Conservation (phyloP, 2,329 filamentous ascomycete genomes). For the Orbilia oligospora region DNA sequence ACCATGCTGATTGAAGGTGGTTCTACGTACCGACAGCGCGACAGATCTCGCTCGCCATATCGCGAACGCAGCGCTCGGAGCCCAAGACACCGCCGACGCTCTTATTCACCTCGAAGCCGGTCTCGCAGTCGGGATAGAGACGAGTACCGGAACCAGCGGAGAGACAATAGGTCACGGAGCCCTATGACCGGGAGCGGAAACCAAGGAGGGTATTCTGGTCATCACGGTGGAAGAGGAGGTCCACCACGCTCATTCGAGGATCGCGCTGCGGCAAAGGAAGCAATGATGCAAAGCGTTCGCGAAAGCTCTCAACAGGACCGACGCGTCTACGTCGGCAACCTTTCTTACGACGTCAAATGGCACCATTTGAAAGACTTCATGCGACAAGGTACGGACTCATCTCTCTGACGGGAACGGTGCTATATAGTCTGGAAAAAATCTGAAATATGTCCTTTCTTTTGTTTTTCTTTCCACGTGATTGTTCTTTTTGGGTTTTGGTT, state of each 20-base stretch:
- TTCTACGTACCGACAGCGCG: constrained; percentile 73
- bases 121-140: constrained; percentile 78
- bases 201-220: constrained; percentile 78
- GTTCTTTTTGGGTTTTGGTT: constrained; percentile 21
- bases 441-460: not conserved
- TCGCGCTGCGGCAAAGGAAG: constrained; percentile 84
- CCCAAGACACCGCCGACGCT: constrained; percentile 79
- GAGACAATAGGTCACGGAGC: constrained; percentile 79
- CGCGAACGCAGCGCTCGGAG: constrained; percentile 80
- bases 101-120: constrained; percentile 83
- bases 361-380: constrained; percentile 99
- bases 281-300: constrained; percentile 95
- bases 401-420: not conserved
- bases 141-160: constrained; percentile 82
- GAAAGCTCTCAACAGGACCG: constrained; percentile 98
- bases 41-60: constrained; percentile 84
- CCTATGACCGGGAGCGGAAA: constrained; percentile 84
- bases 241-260: constrained; percentile 86
- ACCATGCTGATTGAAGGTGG: constrained; percentile 65
- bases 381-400: constrained; percentile 83
- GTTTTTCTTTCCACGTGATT: not conserved
- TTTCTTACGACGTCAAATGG: constrained; percentile 99
- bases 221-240: constrained; percentile 71
- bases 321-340: constrained; percentile 98
- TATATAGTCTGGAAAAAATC: not conserved